Percentiles rank a stretch among this genome's conserved stretches.
phyloP scores from a whole-genome alignment of 164 flowering plant genomes.

The Umbilicus rupestris region DNA sequence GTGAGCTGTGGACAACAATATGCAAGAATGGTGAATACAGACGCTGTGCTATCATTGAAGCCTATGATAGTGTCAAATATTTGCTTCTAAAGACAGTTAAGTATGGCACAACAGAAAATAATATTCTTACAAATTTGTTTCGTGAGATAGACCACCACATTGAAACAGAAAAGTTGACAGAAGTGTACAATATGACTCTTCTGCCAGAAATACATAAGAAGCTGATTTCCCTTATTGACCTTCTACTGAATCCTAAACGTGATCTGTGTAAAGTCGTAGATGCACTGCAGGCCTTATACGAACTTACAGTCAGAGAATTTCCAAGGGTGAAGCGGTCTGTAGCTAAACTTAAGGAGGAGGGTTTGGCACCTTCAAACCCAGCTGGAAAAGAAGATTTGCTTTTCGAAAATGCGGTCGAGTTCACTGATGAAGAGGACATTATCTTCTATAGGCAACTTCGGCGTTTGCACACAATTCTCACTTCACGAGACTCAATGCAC shows the following conservation, averaged over 20 bases:
- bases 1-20: constrained; percentile 55
- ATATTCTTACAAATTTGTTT: constrained; percentile 47
- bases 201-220: constrained; percentile 50
- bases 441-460: constrained; percentile 53
- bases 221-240: constrained; percentile 47
- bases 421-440: constrained; percentile 45
- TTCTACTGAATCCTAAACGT: constrained; percentile 34
- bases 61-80: constrained; percentile 64
- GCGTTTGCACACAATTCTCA: constrained; percentile 62
- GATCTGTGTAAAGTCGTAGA: constrained; percentile 43
- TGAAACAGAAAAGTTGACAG: constrained; percentile 40
- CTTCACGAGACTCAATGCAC: constrained; percentile 75
- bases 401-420: constrained; percentile 62
- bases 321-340: constrained; percentile 41
- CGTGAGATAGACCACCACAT: constrained; percentile 44
- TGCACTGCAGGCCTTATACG: constrained; percentile 73
- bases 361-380: constrained; percentile 38
- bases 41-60: constrained; percentile 79
- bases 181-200: constrained; percentile 27
- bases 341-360: constrained; percentile 39
- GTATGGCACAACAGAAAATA: constrained; percentile 45
- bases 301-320: constrained; percentile 52
- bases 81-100: constrained; percentile 49
- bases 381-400: constrained; percentile 35
- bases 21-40: constrained; percentile 64